These are phyloP conservation scores for Mucor velutinosus DNA, from an alignment of 371 early-diverging fungal species.

Conservation along the genomic window DNA sequence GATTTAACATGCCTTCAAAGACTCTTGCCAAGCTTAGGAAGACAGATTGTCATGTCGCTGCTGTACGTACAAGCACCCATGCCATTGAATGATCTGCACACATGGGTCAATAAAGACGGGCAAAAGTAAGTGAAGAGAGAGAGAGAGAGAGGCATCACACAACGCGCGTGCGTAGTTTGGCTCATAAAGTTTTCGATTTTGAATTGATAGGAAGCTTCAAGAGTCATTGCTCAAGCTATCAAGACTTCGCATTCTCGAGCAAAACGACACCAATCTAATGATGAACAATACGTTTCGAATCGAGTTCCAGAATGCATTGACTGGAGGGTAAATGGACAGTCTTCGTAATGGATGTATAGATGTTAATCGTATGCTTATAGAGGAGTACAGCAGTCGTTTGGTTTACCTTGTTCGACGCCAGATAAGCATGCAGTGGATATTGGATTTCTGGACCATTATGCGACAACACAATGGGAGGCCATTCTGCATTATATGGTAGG, in stretches of 20 bases:
- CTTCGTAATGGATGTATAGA: neutral
- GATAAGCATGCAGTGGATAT: slow-evolving; percentile 74
- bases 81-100: slow-evolving; percentile 58
- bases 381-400: slow-evolving; percentile 84
- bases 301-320: slow-evolving; percentile 85
- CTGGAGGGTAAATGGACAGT: slow-evolving; percentile 73
- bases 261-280: slow-evolving; percentile 42
- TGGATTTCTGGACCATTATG: slow-evolving; percentile 77
- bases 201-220: slow-evolving; percentile 47
- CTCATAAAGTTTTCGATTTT: no score
- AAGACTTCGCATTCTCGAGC: slow-evolving; percentile 68
- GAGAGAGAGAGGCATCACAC: no score
- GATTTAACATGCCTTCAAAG: slow-evolving; percentile 31
- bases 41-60: slow-evolving; percentile 90
- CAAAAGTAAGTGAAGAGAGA: slow-evolving; percentile 37
- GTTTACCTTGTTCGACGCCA: slow-evolving; percentile 64
- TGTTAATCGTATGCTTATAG: slow-evolving; percentile 32
- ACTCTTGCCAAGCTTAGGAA: slow-evolving; percentile 83
- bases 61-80: slow-evolving; percentile 75
- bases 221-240: slow-evolving; percentile 68
- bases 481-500: slow-evolving; percentile 96
- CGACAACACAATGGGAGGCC: slow-evolving; percentile 88
- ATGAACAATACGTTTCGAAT: slow-evolving; percentile 76
- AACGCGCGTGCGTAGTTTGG: neutral
- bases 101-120: slow-evolving; percentile 70